Conservation (phyloP, 768 basidiomycete species). For the Cystobasidium onofrii region DNA sequence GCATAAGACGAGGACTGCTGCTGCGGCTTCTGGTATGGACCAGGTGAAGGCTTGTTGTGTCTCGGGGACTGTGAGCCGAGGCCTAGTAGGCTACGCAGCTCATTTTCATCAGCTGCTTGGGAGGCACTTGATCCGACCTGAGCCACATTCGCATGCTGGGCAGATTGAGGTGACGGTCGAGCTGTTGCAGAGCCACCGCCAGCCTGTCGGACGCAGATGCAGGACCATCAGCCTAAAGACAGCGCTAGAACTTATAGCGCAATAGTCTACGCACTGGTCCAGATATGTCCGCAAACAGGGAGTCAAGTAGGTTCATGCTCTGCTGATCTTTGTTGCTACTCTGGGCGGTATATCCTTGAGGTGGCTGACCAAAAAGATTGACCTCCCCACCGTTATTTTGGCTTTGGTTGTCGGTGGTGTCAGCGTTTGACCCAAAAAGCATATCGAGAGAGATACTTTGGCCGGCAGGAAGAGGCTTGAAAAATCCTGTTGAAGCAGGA, state of each 20-base stretch:
- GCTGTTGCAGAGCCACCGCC: not conserved
- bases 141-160: not conserved
- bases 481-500: not conserved
- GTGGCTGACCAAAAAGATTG: not conserved
- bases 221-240: not conserved
- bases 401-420: not conserved
- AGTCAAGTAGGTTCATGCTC: not conserved
- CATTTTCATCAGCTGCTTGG: constrained; percentile 1
- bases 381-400: not conserved
- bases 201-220: not conserved
- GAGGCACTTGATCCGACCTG: not conserved
- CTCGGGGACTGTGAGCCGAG: not conserved
- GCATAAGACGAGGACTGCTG: not conserved
- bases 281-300: not conserved
- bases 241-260: too few species aligned
- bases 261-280: not conserved
- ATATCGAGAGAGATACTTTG: constrained; percentile 40
- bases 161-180: not conserved
- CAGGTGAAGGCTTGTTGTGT: not conserved
- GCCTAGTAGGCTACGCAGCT: constrained; percentile 6
- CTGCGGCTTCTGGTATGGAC: not conserved
- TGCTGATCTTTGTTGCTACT: not conserved
- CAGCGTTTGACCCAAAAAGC: constrained; percentile 34
- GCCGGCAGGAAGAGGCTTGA: constrained; percentile 12
- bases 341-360: not conserved